Base-by-base conservation (phyloP, 441 rosid species). In the Gossypium schwendimanii region DNA sequence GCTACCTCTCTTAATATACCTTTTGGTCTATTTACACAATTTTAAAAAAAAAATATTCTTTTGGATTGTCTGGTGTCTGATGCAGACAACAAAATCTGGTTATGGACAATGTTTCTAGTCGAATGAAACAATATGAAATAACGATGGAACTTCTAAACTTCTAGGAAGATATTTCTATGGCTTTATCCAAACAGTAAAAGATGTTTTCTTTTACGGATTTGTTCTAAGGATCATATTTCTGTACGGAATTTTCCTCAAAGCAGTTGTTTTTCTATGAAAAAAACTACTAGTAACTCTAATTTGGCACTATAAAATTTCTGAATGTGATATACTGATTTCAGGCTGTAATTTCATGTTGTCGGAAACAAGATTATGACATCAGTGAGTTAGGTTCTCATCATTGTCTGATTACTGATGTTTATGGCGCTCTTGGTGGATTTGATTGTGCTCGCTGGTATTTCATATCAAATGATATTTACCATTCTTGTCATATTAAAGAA, bases 281-380 rank as follows among this genome's bases (percentile, higher is more conserved):
- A 15, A 49, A 67, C 8, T 7, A 57, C 52, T 66, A 23, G 57
- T 75, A n/a, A 33, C 64, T 74, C 12, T 54, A 58, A 28, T 44
- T 50, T 65, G 17, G 31, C 23, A 20, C 12, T 6, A 24, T 20
- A 23, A 4, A 36, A 60, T 69, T 78, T 80, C 68, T 83, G 41
- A 84, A 50, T 70, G 15, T 54, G 31, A 49, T 44, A 26, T 73
- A 9, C 76, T 80, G 84, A 75, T 69, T 86, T 85, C 96, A 96
- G 99, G 97, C 88, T 70, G 76, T 85, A 77, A 77, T 90, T 80
- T 74, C 91, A 59, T 87, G 77, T 77, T 81, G 76, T 59, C 83
- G 87, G 76, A 78, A 75, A 73, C 77, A 75, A 71, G 81, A 74
- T 53, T 57, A 53, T 73, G 77, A 84, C 26, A 72, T 73, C 20